phyloP scores from a whole-genome alignment of 2,329 filamentous ascomycete species.

The Pseudocercospora crystallina region DNA sequence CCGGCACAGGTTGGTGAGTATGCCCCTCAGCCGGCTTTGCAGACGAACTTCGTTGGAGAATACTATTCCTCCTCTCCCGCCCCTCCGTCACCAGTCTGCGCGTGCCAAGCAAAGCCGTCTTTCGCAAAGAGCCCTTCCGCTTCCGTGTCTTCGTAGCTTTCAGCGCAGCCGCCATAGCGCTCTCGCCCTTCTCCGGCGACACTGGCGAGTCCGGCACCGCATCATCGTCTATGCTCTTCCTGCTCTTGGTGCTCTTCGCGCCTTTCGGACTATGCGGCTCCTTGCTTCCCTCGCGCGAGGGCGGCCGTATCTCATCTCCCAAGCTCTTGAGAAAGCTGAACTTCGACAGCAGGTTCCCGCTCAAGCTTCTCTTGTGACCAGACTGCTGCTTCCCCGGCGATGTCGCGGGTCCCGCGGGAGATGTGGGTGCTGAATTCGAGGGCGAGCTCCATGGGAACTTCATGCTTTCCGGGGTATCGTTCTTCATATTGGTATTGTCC shows the following conservation, averaged over 20 bases:
- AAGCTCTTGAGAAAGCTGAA: slow-evolving; percentile 66
- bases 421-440: slow-evolving; percentile 16
- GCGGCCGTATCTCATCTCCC: slow-evolving; percentile 35
- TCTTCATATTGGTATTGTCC: slow-evolving; percentile 16
- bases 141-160: slow-evolving; percentile 56
- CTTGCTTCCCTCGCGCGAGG: slow-evolving; percentile 31
- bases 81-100: slow-evolving; percentile 59
- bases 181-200: slow-evolving; percentile 28
- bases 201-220: slow-evolving; percentile 18
- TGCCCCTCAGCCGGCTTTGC: slow-evolving; percentile 19
- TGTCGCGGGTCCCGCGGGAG: slow-evolving; percentile 20
- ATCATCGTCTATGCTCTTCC: slow-evolving; percentile 36
- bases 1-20: neutral
- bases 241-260: slow-evolving; percentile 26
- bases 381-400: slow-evolving; percentile 12
- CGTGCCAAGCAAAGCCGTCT: slow-evolving; percentile 79
- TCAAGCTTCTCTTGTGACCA: slow-evolving; percentile 56
- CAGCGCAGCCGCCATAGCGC: slow-evolving; percentile 25
- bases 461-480: slow-evolving; percentile 18
- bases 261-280: slow-evolving; percentile 31
- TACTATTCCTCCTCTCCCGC: slow-evolving; percentile 49
- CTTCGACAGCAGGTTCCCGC: slow-evolving; percentile 66
- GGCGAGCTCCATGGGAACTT: slow-evolving; percentile 30
- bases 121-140: slow-evolving; percentile 80
- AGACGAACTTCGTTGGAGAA: slow-evolving; percentile 36